Evolutionary conservation across 2,329 filamentous ascomycete genomes (phyloP).

Genomic region (Xylariales sp.): DNA sequence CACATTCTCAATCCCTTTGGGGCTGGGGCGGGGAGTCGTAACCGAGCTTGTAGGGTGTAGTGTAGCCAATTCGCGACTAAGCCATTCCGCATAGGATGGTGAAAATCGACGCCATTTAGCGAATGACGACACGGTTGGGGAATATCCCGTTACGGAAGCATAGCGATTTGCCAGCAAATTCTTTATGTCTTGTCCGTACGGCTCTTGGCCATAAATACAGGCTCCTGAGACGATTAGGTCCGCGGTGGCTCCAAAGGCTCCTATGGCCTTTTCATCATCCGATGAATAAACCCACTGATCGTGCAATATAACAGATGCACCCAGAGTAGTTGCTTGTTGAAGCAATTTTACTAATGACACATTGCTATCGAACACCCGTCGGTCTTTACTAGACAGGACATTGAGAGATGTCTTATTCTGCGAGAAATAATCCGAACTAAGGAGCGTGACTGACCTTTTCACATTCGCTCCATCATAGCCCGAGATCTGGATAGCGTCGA

Average conservation of each 20-base stretch:
- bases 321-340: conserved; percentile 19
- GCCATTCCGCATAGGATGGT: background rate
- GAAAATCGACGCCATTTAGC: background rate
- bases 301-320: conserved; percentile 1
- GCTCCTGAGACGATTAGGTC: conserved; percentile 21
- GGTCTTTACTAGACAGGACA: conserved; percentile 20
- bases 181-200: conserved; percentile 17
- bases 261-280: background rate
- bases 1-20: background rate
- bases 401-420: conserved; percentile 18
- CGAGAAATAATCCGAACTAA: conserved; percentile 22
- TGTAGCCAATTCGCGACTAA: background rate
- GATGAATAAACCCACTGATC: conserved; percentile 20
- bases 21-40: background rate
- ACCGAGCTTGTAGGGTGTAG: background rate
- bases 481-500: conserved; percentile 17
- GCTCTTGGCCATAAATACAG: conserved; percentile 11
- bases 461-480: conserved; percentile 2
- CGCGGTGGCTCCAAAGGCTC: conserved; percentile 5
- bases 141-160: background rate
- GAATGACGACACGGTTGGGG: conserved; percentile 11
- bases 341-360: background rate
- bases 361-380: conserved; percentile 3
- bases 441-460: conserved; percentile 18
- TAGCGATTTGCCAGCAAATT: background rate